Base-by-base conservation (phyloP, 768 basidiomycete species). In the Boletus vinaceobasis region DNA sequence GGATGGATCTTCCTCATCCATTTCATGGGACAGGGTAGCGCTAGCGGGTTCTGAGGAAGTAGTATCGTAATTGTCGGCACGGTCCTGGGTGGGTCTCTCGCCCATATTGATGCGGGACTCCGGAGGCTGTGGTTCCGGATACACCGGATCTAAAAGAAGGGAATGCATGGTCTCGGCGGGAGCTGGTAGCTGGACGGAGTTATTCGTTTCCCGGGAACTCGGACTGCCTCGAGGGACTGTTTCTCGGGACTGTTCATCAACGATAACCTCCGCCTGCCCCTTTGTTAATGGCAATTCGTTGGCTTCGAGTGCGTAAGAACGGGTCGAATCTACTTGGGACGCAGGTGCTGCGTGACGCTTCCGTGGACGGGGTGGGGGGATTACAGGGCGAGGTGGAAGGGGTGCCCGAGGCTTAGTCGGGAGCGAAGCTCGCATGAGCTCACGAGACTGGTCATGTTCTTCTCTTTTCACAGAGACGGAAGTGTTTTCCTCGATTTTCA, bases 291-390 rank as follows among this genome's bases (percentile, higher is more conserved):
- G 31, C 15, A 21, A 26, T 27, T 50, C 42, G 4, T 53, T 54
- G 10, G 17, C 27, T 44, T 53, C 35, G 23, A 8, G 17, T 13
- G 46, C 48, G n/a, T 36, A 44, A 35, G 48, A 52, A 45, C n/a
- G 47, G 8, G 46, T 37, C 33, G 37, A 17, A 40, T 48, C 42
- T 26, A 23, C 26, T 31, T 51, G 52, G 8, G 49, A 35, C 33
- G 45, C 11, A 23, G 46, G 27, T 31, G 36, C 35, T 14, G 39
- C 38, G 1, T 5, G 52, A 36, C 21, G 55, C 50, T 60, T 65
- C 52, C 43, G 53, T 19, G 58, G 66, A 53, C 68, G 59, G 21
- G 68, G 70, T 17, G 68, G 64, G 2, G 61, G 46, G 4, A 69
- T 70, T 38, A 70, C 0, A 37, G 61, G 60, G 35, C 61, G 66